Evolutionary conservation across 2,329 filamentous ascomycete species (phyloP), one percentile per base, ranked within the genome.

Genomic region (Teratosphaeria destructans): DNA sequence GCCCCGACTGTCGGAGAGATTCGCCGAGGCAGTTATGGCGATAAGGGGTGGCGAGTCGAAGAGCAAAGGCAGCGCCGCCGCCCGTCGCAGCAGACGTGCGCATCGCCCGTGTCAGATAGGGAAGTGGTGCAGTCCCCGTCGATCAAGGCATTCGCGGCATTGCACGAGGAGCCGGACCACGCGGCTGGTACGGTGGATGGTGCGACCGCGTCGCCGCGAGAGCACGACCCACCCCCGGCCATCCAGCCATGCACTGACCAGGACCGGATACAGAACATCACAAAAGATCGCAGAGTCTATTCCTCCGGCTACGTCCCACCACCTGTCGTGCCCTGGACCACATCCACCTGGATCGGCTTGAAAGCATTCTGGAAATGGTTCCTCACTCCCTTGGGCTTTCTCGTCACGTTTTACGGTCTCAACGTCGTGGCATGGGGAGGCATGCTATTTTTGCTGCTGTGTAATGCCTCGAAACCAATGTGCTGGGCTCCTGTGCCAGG

Each of bases 351-450:
- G 23, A 82, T 85, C 57, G 83, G 81, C 1, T 68, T 85, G 12
- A 76, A 79, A 32, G 80, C 82, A 0, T 89, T 88, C 69, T 86
- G 84, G 83, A 81, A 83, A 57, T 95, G 90, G 76, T 83, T 88
- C 66, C 76, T 82, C 43, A 95, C 89, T 0, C 87, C 87, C 0
- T 73, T 88, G 58, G 90, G 90, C 2, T 90, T 94, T 70, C 76
- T 89, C 58, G 82, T 93, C 49, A 88, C 85, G 2, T 72, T 95
- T 5, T 95, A 95, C 73, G 85, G 87, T 12, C 80, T 94, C 60
- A 92, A 93, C 64, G 82, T 95, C 23, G 83, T 95, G 10, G 91
- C 88, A 0, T 95, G 90, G 90, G 90, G 90, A 57, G 90, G 88
- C 60, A 95, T 95, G 90, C 80, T 95, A 37, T 95, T 95, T 74